Conservation (phyloP, 352 stramenopile species). For the Pythium guiyangense region DNA sequence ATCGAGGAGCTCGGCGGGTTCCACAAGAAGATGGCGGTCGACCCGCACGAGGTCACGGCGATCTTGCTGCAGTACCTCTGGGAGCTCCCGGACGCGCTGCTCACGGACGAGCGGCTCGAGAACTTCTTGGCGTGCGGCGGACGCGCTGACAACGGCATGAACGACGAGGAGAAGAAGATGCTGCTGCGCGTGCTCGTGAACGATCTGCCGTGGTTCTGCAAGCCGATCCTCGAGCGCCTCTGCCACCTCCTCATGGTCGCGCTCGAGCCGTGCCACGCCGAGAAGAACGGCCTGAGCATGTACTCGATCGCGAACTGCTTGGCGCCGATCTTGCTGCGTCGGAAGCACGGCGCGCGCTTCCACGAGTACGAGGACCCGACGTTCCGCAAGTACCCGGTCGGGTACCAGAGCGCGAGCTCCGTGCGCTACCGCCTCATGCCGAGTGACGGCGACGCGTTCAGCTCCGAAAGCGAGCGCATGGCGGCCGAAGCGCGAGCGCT, state of each 20-base stretch:
- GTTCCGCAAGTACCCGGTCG: slow-evolving; percentile 70
- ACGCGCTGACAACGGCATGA: slow-evolving; percentile 25
- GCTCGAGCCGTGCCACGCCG: slow-evolving; percentile 45
- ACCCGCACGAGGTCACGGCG: slow-evolving; percentile 72
- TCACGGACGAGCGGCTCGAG: slow-evolving; percentile 67
- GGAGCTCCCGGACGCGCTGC: slow-evolving; percentile 73
- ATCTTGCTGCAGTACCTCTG: slow-evolving; percentile 82
- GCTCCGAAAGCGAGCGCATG: slow-evolving; percentile 24
- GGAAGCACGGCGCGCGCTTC: slow-evolving; percentile 45
- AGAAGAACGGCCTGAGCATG: slow-evolving; percentile 69
- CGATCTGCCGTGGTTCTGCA: slow-evolving; percentile 77
- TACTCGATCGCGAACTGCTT: slow-evolving; percentile 61
- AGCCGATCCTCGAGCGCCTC: slow-evolving; percentile 67
- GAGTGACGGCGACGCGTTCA: slow-evolving; percentile 33
- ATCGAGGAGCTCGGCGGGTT: slow-evolving; percentile 81
- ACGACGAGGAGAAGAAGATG: slow-evolving; percentile 47
- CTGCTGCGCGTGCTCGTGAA: slow-evolving; percentile 71
- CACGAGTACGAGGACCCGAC: slow-evolving; percentile 67
- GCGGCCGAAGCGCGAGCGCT: slow-evolving; percentile 34
- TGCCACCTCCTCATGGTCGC: slow-evolving; percentile 62
- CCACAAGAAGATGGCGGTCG: slow-evolving; percentile 78
- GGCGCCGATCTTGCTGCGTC: slow-evolving; percentile 60
- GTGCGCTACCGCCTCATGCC: slow-evolving; percentile 52
- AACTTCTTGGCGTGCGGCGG: slow-evolving; percentile 60
- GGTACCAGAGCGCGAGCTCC: slow-evolving; percentile 44